These are phyloP conservation scores for Lentinula lateritia DNA, from an alignment of 768 basidiomycete genomes.

Conservation along the genomic window DNA sequence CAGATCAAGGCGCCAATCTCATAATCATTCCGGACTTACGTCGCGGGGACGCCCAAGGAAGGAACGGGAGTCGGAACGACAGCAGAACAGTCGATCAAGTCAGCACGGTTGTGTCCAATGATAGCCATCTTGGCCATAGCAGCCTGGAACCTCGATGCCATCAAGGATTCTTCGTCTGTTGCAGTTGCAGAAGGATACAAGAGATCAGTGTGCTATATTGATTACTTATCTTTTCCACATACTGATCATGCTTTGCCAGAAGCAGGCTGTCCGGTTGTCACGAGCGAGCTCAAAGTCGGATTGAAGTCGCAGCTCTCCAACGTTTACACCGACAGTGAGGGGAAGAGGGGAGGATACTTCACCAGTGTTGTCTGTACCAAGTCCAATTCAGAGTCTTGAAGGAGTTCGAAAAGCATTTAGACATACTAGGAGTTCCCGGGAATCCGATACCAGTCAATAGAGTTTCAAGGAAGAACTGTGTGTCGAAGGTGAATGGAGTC, in stretches of 20 bases:
- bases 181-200: background rate
- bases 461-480: slow-evolving; percentile 22
- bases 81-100: slow-evolving; percentile 15
- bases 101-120: slow-evolving; percentile 11
- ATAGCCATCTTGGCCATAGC: slow-evolving; percentile 16
- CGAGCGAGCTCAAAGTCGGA: slow-evolving; percentile 22
- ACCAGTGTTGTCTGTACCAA: slow-evolving; percentile 12
- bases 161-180: slow-evolving; percentile 6
- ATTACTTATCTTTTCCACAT: background rate
- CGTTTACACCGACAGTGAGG: background rate
- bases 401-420: background rate
- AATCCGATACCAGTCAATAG: slow-evolving; percentile 19
- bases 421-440: slow-evolving; percentile 18
- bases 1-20: background rate
- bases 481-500: slow-evolving; percentile 26
- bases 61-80: slow-evolving; percentile 14
- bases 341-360: slow-evolving; percentile 18
- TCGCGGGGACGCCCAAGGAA: slow-evolving; percentile 10
- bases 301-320: slow-evolving; percentile 24
- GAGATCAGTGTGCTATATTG: background rate
- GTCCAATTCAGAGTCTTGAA: background rate
- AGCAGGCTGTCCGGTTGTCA: slow-evolving; percentile 30
- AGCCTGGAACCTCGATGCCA: slow-evolving; percentile 9
- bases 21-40: background rate
- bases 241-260: slow-evolving; percentile 34